Conservation (phyloP, 106 monocot genomes). For the Acorus gramineus region DNA sequence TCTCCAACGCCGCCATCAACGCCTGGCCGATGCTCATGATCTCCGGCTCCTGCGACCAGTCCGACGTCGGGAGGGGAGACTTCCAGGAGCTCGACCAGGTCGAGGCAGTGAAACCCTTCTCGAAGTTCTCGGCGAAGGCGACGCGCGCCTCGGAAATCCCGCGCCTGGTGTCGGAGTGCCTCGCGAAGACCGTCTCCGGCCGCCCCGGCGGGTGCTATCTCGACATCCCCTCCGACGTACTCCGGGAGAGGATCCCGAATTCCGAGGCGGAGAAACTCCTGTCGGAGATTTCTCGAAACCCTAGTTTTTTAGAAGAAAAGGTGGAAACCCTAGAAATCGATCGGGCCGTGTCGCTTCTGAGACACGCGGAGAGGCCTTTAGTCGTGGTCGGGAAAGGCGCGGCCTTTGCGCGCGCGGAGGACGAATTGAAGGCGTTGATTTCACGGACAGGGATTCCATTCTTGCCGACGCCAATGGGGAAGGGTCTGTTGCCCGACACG, state of each 20-base stretch:
- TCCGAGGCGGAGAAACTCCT: constrained; percentile 48
- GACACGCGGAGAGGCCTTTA: constrained; percentile 68
- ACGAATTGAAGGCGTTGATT: constrained; percentile 50
- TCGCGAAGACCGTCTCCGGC: background rate
- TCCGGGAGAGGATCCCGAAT: constrained; percentile 2
- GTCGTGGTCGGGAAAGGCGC: constrained; percentile 96
- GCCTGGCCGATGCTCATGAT: constrained; percentile 83
- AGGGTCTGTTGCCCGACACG: constrained; percentile 55
- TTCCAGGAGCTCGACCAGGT: constrained; percentile 21
- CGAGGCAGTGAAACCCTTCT: constrained; percentile 34
- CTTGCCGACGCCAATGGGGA: no score
- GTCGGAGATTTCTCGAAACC: constrained; percentile 14
- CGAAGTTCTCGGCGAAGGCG: constrained; percentile 65
- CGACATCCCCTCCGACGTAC: no score
- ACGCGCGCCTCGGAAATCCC: constrained; percentile 38
- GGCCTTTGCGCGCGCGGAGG: constrained; percentile 73
- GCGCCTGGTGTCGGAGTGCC: no score
- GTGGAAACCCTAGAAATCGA: constrained; percentile 27
- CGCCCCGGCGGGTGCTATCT: no score
- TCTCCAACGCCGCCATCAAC: no score
- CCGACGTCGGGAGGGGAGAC: constrained; percentile 71
- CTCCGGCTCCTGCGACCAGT: constrained; percentile 88
- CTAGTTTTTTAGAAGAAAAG: constrained; percentile 9
- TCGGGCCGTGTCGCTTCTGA: constrained; percentile 52
- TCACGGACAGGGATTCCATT: constrained; percentile 53